phyloP scores from a whole-genome alignment of 176 grass and related monocot species.

The Lolium rigidum region DNA sequence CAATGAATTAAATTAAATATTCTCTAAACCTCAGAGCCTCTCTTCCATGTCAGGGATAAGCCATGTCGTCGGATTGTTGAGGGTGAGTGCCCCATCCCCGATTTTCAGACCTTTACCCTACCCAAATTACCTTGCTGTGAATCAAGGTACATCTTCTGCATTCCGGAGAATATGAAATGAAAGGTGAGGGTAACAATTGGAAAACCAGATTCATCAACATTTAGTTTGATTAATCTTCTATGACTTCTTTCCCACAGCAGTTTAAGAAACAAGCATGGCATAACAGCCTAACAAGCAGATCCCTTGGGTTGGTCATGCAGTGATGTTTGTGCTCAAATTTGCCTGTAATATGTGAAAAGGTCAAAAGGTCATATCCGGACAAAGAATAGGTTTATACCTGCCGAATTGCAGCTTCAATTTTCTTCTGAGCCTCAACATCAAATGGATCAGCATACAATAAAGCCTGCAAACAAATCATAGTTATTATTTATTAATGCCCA shows the following conservation, averaged over 20 bases:
- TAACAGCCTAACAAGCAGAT: not conserved
- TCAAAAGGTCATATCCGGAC: conserved; percentile 18
- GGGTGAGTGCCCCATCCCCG: not conserved
- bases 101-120: not conserved
- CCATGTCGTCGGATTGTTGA: not conserved
- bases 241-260: not conserved
- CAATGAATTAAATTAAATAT: conserved; percentile 2
- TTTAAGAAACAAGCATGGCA: not conserved
- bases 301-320: conserved; percentile 18
- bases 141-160: conserved; percentile 5
- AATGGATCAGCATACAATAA: conserved; percentile 94
- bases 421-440: conserved; percentile 96
- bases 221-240: conserved; percentile 13
- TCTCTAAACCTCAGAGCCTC: conserved; percentile 14
- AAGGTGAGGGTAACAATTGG: conserved; percentile 6
- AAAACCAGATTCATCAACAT: not conserved
- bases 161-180: not conserved
- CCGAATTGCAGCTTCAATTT: conserved; percentile 97
- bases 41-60: not conserved
- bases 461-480: conserved; percentile 53
- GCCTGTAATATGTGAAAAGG: not conserved
- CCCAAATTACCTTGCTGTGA: not conserved
- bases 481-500: conserved; percentile 10
- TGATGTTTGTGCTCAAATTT: conserved; percentile 8
- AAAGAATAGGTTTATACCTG: conserved; percentile 64